phyloP scores from a whole-genome alignment of 2,329 filamentous ascomycete species.

The Ilyonectria destructans region DNA sequence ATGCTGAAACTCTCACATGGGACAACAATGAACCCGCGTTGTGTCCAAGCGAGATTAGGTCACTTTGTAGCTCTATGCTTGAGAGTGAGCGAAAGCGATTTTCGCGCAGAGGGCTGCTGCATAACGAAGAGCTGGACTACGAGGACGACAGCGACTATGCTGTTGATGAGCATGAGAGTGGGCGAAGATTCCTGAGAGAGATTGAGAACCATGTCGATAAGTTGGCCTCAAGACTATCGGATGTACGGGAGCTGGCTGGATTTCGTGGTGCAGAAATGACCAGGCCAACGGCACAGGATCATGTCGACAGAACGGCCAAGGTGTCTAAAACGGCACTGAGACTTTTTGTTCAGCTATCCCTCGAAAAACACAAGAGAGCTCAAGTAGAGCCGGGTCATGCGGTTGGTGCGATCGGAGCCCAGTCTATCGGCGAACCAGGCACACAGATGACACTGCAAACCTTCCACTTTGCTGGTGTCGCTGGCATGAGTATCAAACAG shows the following conservation, averaged over 20 bases:
- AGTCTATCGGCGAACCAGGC: constrained; percentile 97
- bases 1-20: constrained; percentile 84
- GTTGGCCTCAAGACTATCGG: constrained; percentile 74
- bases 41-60: constrained; percentile 80
- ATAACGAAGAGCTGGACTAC: constrained; percentile 76
- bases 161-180: constrained; percentile 86
- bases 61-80: constrained; percentile 79
- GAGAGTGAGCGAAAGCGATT: constrained; percentile 78
- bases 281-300: constrained; percentile 53
- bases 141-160: constrained; percentile 78
- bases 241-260: constrained; percentile 67
- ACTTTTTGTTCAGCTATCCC: constrained; percentile 85
- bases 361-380: constrained; percentile 92
- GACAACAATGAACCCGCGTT: constrained; percentile 83
- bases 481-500: constrained; percentile 99
- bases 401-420: constrained; percentile 95
- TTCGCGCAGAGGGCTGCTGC: constrained; percentile 72
- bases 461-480: constrained; percentile 99
- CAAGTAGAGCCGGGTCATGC: constrained; percentile 96
- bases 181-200: constrained; percentile 84
- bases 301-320: constrained; percentile 84
- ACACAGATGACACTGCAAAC: constrained; percentile 99
- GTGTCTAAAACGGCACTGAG: constrained; percentile 82
- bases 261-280: constrained; percentile 56
- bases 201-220: constrained; percentile 81